Evolutionary conservation across 129 eudicot species (phyloP).

Genomic region (Saussurea involucrata): DNA sequence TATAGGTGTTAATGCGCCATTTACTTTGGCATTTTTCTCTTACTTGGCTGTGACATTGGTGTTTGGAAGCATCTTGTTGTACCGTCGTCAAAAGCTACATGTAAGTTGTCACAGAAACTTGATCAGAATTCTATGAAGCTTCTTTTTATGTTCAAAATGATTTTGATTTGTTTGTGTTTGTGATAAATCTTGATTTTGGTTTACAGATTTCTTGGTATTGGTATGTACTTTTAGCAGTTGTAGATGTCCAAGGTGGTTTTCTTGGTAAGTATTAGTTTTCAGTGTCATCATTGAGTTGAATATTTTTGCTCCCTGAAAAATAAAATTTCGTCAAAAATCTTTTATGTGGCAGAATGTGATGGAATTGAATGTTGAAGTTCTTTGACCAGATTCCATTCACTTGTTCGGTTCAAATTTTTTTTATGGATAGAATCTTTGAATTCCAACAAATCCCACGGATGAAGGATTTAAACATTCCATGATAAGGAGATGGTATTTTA

Average conservation of each 20-base stretch:
- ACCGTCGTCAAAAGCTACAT: slow-evolving; percentile 32
- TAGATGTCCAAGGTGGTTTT: not conserved
- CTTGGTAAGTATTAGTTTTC: not conserved
- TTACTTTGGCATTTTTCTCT: slow-evolving; percentile 37
- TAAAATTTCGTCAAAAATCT: too few species aligned
- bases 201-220: not conserved
- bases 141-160: not conserved
- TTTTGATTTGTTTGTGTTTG: not conserved
- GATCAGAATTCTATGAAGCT: too few species aligned
- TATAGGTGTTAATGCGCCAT: slow-evolving; percentile 45
- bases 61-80: slow-evolving; percentile 44
- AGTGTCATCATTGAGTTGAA: too few species aligned
- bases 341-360: too few species aligned
- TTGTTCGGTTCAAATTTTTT: too few species aligned
- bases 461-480: too few species aligned
- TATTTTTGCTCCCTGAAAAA: too few species aligned
- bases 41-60: slow-evolving; percentile 34
- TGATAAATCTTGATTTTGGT: not conserved
- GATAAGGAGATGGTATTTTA: too few species aligned
- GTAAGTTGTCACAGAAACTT: slow-evolving; percentile 1
- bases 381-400: too few species aligned
- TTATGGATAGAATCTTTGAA: too few species aligned
- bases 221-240: not conserved
- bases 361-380: too few species aligned
- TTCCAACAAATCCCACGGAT: too few species aligned